phyloP scores from a whole-genome alignment of 2,329 filamentous ascomycete species.

The Arthrobotrys megalospora region DNA sequence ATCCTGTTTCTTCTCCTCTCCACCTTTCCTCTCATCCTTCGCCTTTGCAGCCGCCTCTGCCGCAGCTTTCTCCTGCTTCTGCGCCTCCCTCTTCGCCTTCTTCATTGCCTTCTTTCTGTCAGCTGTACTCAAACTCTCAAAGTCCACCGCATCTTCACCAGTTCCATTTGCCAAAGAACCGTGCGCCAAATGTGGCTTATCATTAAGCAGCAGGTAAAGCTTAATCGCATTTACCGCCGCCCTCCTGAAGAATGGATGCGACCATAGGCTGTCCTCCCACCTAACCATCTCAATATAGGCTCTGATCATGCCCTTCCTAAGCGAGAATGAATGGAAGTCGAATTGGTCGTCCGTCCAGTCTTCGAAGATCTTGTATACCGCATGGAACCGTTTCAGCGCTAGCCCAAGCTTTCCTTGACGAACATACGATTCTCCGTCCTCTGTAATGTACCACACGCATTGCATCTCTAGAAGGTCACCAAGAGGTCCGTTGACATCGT shows the following conservation, averaged over 20 bases:
- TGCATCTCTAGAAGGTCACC: conserved; percentile 98
- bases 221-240: conserved; percentile 85
- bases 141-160: conserved; percentile 70
- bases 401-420: conserved; percentile 86
- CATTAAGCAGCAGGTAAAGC: conserved; percentile 83
- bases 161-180: conserved; percentile 74
- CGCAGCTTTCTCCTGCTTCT: conserved; percentile 81
- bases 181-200: conserved; percentile 78
- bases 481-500: conserved; percentile 83
- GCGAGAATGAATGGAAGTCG: conserved; percentile 96
- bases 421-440: conserved; percentile 91
- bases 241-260: conserved; percentile 92
- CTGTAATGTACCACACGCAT: conserved; percentile 95
- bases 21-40: conserved; percentile 83
- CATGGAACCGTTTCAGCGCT: conserved; percentile 91
- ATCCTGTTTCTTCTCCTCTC: conserved; percentile 85
- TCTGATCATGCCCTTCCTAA: conserved; percentile 95
- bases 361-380: conserved; percentile 92
- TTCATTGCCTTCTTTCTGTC: conserved; percentile 90
- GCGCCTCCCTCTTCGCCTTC: conserved; percentile 87
- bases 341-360: conserved; percentile 99
- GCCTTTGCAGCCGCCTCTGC: conserved; percentile 83
- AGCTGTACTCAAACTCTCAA: conserved; percentile 71
- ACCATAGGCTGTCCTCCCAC: conserved; percentile 92
- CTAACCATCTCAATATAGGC: conserved; percentile 96